These are phyloP conservation scores for Talaromyces sp. DNA, from an alignment of 2,329 filamentous ascomycete genomes.

Conservation along the genomic window DNA sequence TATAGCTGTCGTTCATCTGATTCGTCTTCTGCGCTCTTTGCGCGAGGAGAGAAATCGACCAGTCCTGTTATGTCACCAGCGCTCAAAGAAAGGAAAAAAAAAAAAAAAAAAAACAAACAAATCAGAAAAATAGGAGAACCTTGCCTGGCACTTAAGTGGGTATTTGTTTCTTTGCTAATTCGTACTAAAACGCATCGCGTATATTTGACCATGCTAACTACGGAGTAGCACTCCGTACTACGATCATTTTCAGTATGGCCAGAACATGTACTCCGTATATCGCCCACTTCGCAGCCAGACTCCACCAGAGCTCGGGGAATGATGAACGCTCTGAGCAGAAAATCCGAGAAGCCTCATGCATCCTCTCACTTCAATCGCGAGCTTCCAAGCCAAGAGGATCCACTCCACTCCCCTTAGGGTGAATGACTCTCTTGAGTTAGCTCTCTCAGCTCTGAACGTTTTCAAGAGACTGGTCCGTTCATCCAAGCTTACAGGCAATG, in stretches of 20 bases:
- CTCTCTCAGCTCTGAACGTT: not conserved
- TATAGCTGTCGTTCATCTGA: not conserved
- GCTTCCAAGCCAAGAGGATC: conserved; percentile 1
- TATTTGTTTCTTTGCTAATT: conserved; percentile 5
- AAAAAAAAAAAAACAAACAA: not conserved
- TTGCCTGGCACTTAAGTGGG: conserved; percentile 5
- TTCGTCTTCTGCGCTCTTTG: conserved; percentile 2
- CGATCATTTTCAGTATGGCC: conserved; percentile 8
- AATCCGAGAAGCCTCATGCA: conserved; percentile 4
- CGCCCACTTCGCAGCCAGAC: not conserved
- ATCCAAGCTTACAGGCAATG: conserved; percentile 4
- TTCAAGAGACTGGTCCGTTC: conserved; percentile 9
- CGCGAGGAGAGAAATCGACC: conserved; percentile 6
- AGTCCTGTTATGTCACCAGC: not conserved
- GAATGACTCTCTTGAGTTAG: conserved; percentile 9
- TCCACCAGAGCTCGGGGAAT: conserved; percentile 13
- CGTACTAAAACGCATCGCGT: conserved; percentile 3
- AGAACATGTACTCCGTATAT: conserved; percentile 6
- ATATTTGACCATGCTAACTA: conserved; percentile 6
- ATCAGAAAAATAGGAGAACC: conserved; percentile 11
- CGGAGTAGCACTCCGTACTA: conserved; percentile 8
- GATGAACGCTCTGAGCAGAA: not conserved
- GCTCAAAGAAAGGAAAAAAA: not conserved
- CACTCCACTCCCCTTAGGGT: conserved; percentile 1
- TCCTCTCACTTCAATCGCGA: conserved; percentile 6